These are phyloP conservation scores for Heterobasidion parviporum DNA, from an alignment of 1,284 basidiomycete species.

Conservation along the genomic window DNA sequence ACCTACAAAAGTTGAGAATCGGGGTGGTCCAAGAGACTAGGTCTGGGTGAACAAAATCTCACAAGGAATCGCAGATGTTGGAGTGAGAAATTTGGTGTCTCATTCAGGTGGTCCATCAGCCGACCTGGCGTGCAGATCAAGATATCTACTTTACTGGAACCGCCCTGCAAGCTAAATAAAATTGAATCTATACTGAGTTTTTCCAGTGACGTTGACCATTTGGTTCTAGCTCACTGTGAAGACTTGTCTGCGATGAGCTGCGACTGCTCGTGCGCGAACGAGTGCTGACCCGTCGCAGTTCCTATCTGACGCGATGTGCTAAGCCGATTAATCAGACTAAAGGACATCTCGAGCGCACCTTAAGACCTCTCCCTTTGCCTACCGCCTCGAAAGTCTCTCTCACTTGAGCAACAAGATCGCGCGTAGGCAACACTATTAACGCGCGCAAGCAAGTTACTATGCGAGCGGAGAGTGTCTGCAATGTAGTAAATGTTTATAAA, in stretches of 20 bases:
- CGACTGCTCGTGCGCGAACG: conserved; percentile 75
- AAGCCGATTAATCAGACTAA: neutral
- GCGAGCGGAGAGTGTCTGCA: conserved; percentile 61
- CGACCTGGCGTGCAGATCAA: conserved; percentile 94
- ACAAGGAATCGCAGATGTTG: conserved; percentile 93
- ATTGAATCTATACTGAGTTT: neutral
- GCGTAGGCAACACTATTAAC: conserved; percentile 87
- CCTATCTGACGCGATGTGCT: conserved; percentile 46
- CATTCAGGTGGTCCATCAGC: conserved; percentile 87
- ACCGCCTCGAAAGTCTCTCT: conserved; percentile 85
- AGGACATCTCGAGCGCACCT: conserved; percentile 35
- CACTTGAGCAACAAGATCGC: conserved; percentile 93
- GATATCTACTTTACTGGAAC: conserved; percentile 87
- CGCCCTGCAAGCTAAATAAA: conserved; percentile 49
- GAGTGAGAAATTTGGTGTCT: conserved; percentile 84
- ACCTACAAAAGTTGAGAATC: conserved; percentile 41
- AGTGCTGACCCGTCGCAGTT: conserved; percentile 76
- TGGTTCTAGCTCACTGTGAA: conserved; percentile 25
- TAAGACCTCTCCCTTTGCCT: conserved; percentile 79
- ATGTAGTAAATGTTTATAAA: neutral
- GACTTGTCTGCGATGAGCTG: conserved; percentile 55
- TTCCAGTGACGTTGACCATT: conserved; percentile 9
- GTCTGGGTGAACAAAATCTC: conserved; percentile 7
- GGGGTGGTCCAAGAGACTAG: neutral
- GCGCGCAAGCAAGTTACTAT: conserved; percentile 84